Base-by-base conservation (phyloP, 257 asterid species). In the Fraxinus pennsylvanica region DNA sequence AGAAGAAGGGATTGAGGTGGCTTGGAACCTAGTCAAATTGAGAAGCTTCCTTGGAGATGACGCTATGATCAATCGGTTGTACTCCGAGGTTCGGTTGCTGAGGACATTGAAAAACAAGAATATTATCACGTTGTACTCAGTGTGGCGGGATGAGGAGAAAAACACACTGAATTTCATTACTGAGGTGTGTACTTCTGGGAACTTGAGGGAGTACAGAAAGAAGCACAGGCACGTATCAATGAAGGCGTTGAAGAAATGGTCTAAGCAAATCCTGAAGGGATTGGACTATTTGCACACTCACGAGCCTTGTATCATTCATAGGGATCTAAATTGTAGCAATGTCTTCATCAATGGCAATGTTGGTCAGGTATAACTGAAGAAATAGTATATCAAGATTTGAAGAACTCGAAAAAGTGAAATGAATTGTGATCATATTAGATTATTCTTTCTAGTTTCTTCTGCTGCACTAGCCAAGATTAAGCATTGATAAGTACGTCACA, bases 1-100 rank as follows among this genome's bases (percentile, higher is more conserved):
- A 73, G 97, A 91, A 81, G 94, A 93, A 84, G 97, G 97, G 6
- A 90, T 91, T 38, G 97, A 93, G 86, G 97, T 93, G 70, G 97
- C 97, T 1, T 93, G 97, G 97, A 93, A 93, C 81, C 96, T 87
- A 76, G 97, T 93, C 6, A 93, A 93, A 43, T 38, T 91, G 41
- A 82, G 90, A 5, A 82, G 85, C 82, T 90, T 91, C 68, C 72
- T 68, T 2, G 89, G 79, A 6, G 87, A 93, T 66, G 91, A 84
- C 14, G 67, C 78, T 15, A 86, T 87, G 91, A 87, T 91, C 15
- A 89, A 88, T 22, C 84, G 96, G 71, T 73, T 90, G 65, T 86
- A 73, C 72, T 89, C 96, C 0, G 97, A 93, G 85, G 97, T 91
- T 14, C 81, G 91, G 39, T 75, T 93, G 78, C 81, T 93, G 25